Conservation (phyloP, 352 stramenopile species). For the Bremia lactucae region DNA sequence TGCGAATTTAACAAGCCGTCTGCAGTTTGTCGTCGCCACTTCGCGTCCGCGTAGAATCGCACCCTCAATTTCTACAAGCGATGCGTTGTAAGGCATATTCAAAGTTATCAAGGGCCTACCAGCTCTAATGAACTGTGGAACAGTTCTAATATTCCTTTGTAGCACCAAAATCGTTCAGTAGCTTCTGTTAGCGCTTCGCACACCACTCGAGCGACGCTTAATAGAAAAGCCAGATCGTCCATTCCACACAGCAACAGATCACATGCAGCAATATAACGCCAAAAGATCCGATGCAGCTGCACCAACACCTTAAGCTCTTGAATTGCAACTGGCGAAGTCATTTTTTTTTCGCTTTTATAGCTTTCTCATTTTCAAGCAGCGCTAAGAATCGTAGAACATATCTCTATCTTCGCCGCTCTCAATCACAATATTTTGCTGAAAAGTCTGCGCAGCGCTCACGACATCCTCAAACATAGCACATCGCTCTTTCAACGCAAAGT, state of each 20-base stretch:
- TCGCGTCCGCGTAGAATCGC: conserved; percentile 55
- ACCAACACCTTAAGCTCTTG: conserved; percentile 19
- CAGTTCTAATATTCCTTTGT: conserved; percentile 43
- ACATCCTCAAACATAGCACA: conserved; percentile 59
- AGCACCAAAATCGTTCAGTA: conserved; percentile 65
- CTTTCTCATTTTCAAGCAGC: conserved; percentile 7
- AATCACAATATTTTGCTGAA: conserved; percentile 23
- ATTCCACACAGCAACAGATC: conserved; percentile 24
- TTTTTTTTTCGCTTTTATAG: neutral
- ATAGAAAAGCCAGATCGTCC: conserved; percentile 28
- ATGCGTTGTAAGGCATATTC: conserved; percentile 27
- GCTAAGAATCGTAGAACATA: conserved; percentile 16
- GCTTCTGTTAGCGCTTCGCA: conserved; percentile 29
- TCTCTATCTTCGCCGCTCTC: conserved; percentile 6
- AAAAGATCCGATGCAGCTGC: conserved; percentile 36
- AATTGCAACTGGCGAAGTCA: neutral
- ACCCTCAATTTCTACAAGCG: conserved; percentile 39
- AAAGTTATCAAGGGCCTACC: conserved; percentile 32
- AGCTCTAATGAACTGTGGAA: conserved; percentile 40
- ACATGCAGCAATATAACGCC: conserved; percentile 22
- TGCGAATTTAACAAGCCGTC: conserved; percentile 17
- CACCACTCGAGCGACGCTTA: conserved; percentile 25
- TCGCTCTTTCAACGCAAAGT: conserved; percentile 39
- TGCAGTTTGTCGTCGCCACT: conserved; percentile 18
- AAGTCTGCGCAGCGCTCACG: conserved; percentile 31